Conservation (phyloP, 2,329 filamentous ascomycete species). For the Cephalotrichum gorgonifer region DNA sequence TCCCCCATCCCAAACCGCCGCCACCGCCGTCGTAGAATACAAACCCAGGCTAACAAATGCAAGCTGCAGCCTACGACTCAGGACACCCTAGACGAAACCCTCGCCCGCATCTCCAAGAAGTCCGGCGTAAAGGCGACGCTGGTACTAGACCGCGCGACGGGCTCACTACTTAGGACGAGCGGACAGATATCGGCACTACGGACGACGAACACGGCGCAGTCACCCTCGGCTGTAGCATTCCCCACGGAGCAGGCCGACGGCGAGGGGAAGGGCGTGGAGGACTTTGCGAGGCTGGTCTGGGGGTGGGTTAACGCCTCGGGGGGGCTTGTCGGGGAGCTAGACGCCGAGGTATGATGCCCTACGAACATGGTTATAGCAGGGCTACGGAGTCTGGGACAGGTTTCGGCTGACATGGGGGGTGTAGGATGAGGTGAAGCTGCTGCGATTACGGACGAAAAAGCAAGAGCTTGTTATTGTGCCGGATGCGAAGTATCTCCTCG, state of each 20-base stretch:
- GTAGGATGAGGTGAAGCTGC: slow-evolving; percentile 65
- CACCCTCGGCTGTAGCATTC: slow-evolving; percentile 31
- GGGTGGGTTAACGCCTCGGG: slow-evolving; percentile 61
- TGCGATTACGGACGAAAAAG: slow-evolving; percentile 72
- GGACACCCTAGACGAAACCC: slow-evolving; percentile 53
- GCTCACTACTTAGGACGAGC: slow-evolving; percentile 64
- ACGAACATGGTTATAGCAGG: background rate
- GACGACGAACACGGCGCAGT: slow-evolving; percentile 19
- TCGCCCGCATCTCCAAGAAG: slow-evolving; percentile 65
- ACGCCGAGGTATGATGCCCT: slow-evolving; percentile 46
- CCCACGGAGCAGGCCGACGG: slow-evolving; percentile 32
- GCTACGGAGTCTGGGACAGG: background rate
- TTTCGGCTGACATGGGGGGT: background rate
- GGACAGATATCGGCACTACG: slow-evolving; percentile 53
- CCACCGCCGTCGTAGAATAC: slow-evolving; percentile 1
- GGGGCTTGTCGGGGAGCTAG: slow-evolving; percentile 60
- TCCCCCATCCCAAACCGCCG: background rate
- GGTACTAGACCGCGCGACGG: slow-evolving; percentile 60
- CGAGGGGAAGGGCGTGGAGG: slow-evolving; percentile 52
- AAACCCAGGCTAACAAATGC: background rate
- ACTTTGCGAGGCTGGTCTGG: slow-evolving; percentile 69
- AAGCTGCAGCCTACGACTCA: slow-evolving; percentile 30
- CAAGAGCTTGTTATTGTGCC: slow-evolving; percentile 78
- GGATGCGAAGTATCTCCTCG: slow-evolving; percentile 67
- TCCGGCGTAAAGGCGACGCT: slow-evolving; percentile 70